A percentile compares a stretch with the other conserved stretches of the same genome.
These are phyloP conservation scores for Cutaneotrichosporon cyanovorans DNA, from an alignment of 1,284 basidiomycete genomes.

Conservation along the genomic window DNA sequence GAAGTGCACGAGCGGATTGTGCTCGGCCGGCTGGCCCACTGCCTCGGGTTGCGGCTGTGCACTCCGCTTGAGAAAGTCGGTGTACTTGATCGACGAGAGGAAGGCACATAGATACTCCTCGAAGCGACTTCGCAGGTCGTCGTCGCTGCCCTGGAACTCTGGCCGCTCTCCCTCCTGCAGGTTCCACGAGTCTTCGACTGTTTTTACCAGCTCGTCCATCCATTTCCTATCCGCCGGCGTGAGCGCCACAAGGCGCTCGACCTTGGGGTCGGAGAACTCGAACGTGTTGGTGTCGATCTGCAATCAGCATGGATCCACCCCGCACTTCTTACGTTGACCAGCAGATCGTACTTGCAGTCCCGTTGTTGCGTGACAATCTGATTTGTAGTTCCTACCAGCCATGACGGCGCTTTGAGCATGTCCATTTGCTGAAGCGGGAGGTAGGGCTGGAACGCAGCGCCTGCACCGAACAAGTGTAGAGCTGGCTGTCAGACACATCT, in stretches of 20 bases:
- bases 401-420: conserved; percentile 69
- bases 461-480: conserved; percentile 65
- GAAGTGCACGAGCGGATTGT: conserved; percentile 58
- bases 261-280: conserved; percentile 71
- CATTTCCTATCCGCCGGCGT: conserved; percentile 93
- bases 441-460: conserved; percentile 96
- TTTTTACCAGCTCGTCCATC: conserved; percentile 75
- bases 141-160: conserved; percentile 79
- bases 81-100: conserved; percentile 68
- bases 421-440: conserved; percentile 93
- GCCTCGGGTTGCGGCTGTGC: not conserved
- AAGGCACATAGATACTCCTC: conserved; percentile 52
- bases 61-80: conserved; percentile 55
- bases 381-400: conserved; percentile 85
- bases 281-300: conserved; percentile 76
- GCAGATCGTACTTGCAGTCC: conserved; percentile 69
- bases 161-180: conserved; percentile 26
- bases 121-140: conserved; percentile 73
- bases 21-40: conserved; percentile 9
- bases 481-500: conserved; percentile 26
- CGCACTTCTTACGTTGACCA: conserved; percentile 66
- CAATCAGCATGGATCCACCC: not conserved
- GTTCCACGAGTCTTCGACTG: conserved; percentile 74
- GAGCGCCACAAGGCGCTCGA: conserved; percentile 69
- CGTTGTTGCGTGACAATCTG: conserved; percentile 90